Evolutionary conservation across 257 asterid genomes (phyloP), one percentile per base, ranked within the genome.

Genomic region (Nemophila menziesii): DNA sequence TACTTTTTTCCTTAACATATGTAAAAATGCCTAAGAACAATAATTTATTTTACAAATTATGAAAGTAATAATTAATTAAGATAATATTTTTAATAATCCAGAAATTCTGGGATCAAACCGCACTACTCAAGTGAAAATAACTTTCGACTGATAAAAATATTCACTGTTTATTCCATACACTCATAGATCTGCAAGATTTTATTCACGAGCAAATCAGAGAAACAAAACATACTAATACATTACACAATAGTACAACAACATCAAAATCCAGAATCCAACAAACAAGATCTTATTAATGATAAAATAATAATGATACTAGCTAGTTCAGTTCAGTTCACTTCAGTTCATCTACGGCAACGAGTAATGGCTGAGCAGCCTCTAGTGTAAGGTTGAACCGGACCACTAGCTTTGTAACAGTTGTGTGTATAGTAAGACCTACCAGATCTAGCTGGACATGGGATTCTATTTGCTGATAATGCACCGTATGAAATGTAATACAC

Each of bases 351-450:
- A 62, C 93, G 77, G 72, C 95, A 79, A 8, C 74, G 86, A 14
- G 95, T 83, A 49, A 83, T 83, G 58, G 93, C 80, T 59, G 95
- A 77, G 70, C 95, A 83, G 53, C 95, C 90, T 22, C 93, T 70
- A 21, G 62, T 38, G 54, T 83, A 79, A 39, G 95, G 93, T 29
- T 73, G 92, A 43, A 67, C 83, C 0, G 95, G 92, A 0, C 93
- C 95, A 8, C 57, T 58, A 12, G 83, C 86, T 9, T 69, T 49
- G 54, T 54, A 65, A 39, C 95, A 83, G 55, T 77, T 70, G 49
- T 77, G 90, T 6, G 95, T 83, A 39, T 83, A 79, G 47, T 83
- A 83, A 8, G 95, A 83, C 60, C 93, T 74, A 11, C 95, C 95
- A 2, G 95, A 83, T 18, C 86, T 80, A 21, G 95, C 86, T 10